These are phyloP conservation scores for Circinella minor DNA, from an alignment of 371 early-diverging fungal species.

Conservation along the genomic window DNA sequence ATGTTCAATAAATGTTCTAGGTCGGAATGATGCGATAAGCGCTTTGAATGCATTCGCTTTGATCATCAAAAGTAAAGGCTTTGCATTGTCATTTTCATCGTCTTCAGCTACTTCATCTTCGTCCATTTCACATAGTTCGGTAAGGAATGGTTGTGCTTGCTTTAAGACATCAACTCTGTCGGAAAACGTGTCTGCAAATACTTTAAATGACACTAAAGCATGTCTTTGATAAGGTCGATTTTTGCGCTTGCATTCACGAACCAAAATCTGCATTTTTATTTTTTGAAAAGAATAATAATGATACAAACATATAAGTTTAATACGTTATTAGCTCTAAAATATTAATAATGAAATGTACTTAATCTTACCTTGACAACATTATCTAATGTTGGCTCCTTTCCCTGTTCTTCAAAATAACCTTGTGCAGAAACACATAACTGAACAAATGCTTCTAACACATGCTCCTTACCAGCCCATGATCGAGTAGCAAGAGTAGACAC, in stretches of 20 bases:
- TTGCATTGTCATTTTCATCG: slow-evolving; percentile 68
- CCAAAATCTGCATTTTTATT: slow-evolving; percentile 41
- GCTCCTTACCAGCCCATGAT: slow-evolving; percentile 91
- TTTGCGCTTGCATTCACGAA: slow-evolving; percentile 76
- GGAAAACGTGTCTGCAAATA: slow-evolving; percentile 60
- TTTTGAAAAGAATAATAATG: neutral
- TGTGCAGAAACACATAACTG: slow-evolving; percentile 62
- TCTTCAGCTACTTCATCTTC: slow-evolving; percentile 60
- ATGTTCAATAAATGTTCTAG: slow-evolving; percentile 47
- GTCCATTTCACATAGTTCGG: slow-evolving; percentile 60
- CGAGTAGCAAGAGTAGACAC: slow-evolving; percentile 72
- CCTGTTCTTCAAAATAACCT: slow-evolving; percentile 41
- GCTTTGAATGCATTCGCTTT: slow-evolving; percentile 76
- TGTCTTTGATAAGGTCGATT: slow-evolving; percentile 72
- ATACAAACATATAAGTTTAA: neutral
- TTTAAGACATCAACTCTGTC: slow-evolving; percentile 57
- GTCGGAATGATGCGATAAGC: slow-evolving; percentile 61
- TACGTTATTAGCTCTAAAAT: no score
- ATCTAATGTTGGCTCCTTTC: slow-evolving; percentile 35
- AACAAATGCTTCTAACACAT: slow-evolving; percentile 75
- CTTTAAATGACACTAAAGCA: slow-evolving; percentile 69
- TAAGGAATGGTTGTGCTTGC: slow-evolving; percentile 61
- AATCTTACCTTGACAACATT: slow-evolving; percentile 55
- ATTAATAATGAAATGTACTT: neutral
- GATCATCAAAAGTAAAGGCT: slow-evolving; percentile 68